Evolutionary conservation across 495 filamentous ascomycete genomes (phyloP).

Genomic region (Penicillium paxilli): DNA sequence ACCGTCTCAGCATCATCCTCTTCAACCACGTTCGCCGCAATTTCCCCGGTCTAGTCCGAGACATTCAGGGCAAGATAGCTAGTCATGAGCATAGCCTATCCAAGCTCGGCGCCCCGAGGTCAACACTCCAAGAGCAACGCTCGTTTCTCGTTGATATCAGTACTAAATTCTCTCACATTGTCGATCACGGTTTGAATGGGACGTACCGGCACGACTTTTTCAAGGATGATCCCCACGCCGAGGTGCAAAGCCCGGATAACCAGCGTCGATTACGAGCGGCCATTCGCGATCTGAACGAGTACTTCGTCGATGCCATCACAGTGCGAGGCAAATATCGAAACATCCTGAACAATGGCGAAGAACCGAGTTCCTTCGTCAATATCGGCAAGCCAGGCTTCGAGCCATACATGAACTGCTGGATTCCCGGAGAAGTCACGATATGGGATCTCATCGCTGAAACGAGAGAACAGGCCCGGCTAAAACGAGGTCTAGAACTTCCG

Average conservation of each 20-base stretch:
- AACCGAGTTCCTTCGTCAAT: background rate
- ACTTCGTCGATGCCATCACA: constrained; percentile 53
- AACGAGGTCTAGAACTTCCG: constrained; percentile 44
- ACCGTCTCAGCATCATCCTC: constrained; percentile 41
- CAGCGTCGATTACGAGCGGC: constrained; percentile 58
- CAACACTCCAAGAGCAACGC: constrained; percentile 51
- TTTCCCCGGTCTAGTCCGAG: constrained; percentile 31
- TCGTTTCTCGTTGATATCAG: constrained; percentile 54
- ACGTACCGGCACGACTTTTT: constrained; percentile 60
- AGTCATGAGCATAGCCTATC: constrained; percentile 25
- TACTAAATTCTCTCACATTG: constrained; percentile 49
- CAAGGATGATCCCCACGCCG: constrained; percentile 25
- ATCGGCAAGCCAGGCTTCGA: background rate
- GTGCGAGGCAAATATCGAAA: background rate
- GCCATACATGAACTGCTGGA: constrained; percentile 18
- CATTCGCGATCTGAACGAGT: constrained; percentile 55
- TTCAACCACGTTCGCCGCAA: constrained; percentile 42
- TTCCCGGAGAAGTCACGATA: constrained; percentile 4
- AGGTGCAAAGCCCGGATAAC: background rate
- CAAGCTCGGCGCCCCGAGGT: constrained; percentile 51
- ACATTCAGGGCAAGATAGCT: constrained; percentile 28
- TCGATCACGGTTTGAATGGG: constrained; percentile 53
- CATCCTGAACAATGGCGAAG: background rate
- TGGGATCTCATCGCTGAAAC: constrained; percentile 18
- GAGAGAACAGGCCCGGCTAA: constrained; percentile 10